These are phyloP conservation scores for Candida dendrica DNA, from an alignment of 805 yeast species.

Conservation along the genomic window DNA sequence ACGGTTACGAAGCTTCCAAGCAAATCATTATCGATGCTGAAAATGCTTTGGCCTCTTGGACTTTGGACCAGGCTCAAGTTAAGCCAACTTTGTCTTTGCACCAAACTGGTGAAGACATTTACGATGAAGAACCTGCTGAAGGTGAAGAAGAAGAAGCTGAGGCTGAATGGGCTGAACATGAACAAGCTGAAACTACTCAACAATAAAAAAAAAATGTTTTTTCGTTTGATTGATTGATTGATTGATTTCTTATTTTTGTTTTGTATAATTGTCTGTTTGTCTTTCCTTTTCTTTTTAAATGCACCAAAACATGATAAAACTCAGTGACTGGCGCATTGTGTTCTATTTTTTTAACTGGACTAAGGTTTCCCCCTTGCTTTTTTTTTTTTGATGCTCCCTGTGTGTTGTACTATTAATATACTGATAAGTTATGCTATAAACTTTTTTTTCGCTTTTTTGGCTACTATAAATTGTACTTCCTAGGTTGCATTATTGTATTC, in stretches of 20 bases:
- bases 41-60: conserved; percentile 93
- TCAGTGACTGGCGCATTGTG: too few species aligned
- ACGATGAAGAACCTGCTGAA: conserved; percentile 34
- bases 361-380: too few species aligned
- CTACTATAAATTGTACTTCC: too few species aligned
- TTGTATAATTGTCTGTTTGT: neutral
- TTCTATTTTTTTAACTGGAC: too few species aligned
- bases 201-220: neutral
- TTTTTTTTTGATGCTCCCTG: too few species aligned
- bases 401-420: too few species aligned
- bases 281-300: neutral
- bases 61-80: conserved; percentile 89
- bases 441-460: too few species aligned
- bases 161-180: conserved; percentile 24
- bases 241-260: too few species aligned
- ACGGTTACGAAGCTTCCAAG: conserved; percentile 96
- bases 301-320: too few species aligned
- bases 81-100: conserved; percentile 88
- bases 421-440: too few species aligned
- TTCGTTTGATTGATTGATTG: too few species aligned
- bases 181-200: conserved; percentile 14
- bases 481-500: too few species aligned
- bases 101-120: conserved; percentile 60
- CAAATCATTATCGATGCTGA: conserved; percentile 97
- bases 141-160: conserved; percentile 34